A percentile compares a stretch with the other conserved stretches of the same genome.
Evolutionary conservation across 2,329 filamentous ascomycete genomes (phyloP).

Genomic region (Claviceps quebecensis): DNA sequence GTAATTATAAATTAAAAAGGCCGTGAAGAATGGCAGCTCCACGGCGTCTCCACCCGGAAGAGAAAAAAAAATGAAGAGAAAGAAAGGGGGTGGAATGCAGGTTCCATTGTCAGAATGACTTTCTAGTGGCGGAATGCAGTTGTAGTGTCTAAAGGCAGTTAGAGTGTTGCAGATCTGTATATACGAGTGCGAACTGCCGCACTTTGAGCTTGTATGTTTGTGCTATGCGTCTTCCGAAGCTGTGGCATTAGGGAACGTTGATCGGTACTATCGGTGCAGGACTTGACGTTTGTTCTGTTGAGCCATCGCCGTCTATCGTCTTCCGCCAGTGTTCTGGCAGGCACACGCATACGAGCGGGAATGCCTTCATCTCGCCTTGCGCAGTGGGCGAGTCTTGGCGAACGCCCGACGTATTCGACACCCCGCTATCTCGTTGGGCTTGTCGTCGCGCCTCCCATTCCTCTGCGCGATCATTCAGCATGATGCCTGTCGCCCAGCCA

Average conservation of each 20-base stretch:
- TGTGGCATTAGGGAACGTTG: background rate
- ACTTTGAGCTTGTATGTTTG: background rate
- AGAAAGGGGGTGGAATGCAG: too few species aligned
- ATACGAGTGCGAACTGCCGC: conserved; percentile 2
- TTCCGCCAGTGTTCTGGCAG: conserved; percentile 92
- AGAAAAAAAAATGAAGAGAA: background rate
- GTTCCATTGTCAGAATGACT: too few species aligned
- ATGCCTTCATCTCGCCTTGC: conserved; percentile 82
- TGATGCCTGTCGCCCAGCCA: conserved; percentile 89
- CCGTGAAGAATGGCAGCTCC: background rate
- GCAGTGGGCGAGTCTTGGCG: conserved; percentile 48
- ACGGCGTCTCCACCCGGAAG: background rate
- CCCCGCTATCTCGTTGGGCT: conserved; percentile 79
- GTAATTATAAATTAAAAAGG: conserved; percentile 5
- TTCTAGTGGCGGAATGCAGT: too few species aligned
- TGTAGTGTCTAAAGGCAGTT: background rate
- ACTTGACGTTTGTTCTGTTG: conserved; percentile 47
- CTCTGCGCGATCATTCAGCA: conserved; percentile 70
- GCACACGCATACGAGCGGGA: conserved; percentile 92
- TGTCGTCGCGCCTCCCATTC: conserved; percentile 72
- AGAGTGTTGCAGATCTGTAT: conserved; percentile 2
- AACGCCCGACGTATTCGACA: conserved; percentile 63
- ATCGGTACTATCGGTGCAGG: conserved; percentile 10
- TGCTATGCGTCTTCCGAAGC: background rate
- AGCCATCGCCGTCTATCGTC: conserved; percentile 82